Base-by-base conservation (phyloP, 345 rosid genomes). In the Citrus unshiu region DNA sequence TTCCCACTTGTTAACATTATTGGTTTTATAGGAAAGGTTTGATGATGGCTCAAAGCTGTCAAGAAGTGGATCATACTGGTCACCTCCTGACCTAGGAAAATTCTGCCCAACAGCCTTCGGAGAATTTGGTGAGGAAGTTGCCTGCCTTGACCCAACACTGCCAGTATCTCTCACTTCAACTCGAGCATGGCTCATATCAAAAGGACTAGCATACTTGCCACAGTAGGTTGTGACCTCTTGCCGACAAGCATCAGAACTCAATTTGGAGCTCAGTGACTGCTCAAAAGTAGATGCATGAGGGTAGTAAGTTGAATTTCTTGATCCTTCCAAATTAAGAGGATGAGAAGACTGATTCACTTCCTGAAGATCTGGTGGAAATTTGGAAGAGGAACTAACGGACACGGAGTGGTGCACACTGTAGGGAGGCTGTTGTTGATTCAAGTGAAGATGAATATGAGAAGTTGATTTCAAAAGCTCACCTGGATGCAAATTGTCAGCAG, bases 61-160 rank as follows among this genome's bases (percentile, higher is more conserved):
- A 59, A 93, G 82, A 65, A 93, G 86, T 4, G 98, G 98, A 85
- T 95, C 98, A 84, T 95, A 95, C 84, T 88, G 93, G 77, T 88
- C 93, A 57, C 85, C 82, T 59, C 79, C 89, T 10, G 86, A 73
- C 77, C 57, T 76, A 19, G 82, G 81, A 80, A 81, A 64, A 75
- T 69, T 68, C 68, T 78, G 87, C 60, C 82, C 83, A 27, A 75
- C 18, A 67, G 79, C 85, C 71, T 78, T 79, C 35, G 85, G 68
- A 37, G 89, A 87, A 83, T 82, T 82, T 27, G 92, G 85, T 2
- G 88, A 84, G 32, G 85, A 80, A 72, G 82, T 84, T 70, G 84
- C 81, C 56, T 84, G 85, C 78, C 78, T 86, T 58, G 91, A 82
- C 78, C 87, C 86, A 79, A 81, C 83, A 78, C 71, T 64, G 59